A percentile compares a stretch with the other conserved stretches of the same genome.
phyloP scores from a whole-genome alignment of 257 asterid species.

The Haberlea rhodopensis region DNA sequence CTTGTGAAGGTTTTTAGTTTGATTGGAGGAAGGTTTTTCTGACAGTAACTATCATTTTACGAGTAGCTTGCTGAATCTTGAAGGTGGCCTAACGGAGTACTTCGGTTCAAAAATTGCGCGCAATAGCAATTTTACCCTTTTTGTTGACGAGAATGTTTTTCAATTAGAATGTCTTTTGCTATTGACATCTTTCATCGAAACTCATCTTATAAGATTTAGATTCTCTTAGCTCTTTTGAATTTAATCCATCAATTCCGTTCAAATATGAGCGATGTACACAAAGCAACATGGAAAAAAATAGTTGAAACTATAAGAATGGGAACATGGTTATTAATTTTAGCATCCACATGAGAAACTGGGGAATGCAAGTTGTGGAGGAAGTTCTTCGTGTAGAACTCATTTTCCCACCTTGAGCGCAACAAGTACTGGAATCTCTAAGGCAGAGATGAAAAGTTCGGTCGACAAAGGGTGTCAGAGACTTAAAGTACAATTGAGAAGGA shows the following conservation, averaged over 20 bases:
- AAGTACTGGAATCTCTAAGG: too few species aligned
- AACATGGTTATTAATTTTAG: neutral
- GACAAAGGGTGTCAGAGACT: too few species aligned
- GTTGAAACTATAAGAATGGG: neutral
- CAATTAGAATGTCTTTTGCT: neutral
- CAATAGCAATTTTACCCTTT: neutral
- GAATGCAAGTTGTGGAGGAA: neutral
- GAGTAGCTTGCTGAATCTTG: slow-evolving; percentile 85
- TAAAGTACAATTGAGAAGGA: neutral
- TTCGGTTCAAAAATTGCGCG: too few species aligned
- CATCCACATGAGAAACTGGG: neutral
- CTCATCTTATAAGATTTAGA: neutral
- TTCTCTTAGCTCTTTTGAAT: too few species aligned
- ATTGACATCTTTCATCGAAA: neutral
- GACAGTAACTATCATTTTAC: slow-evolving; percentile 7
- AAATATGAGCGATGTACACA: neutral
- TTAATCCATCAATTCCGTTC: neutral
- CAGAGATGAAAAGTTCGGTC: too few species aligned
- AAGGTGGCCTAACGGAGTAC: too few species aligned
- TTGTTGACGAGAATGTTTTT: neutral
- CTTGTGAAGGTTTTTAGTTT: neutral
- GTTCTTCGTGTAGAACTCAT: too few species aligned
- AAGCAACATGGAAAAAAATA: too few species aligned
- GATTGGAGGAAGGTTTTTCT: slow-evolving; percentile 7
- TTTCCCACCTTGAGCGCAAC: too few species aligned